These are phyloP conservation scores for Suillus subluteus DNA, from an alignment of 768 basidiomycete genomes.

Conservation along the genomic window DNA sequence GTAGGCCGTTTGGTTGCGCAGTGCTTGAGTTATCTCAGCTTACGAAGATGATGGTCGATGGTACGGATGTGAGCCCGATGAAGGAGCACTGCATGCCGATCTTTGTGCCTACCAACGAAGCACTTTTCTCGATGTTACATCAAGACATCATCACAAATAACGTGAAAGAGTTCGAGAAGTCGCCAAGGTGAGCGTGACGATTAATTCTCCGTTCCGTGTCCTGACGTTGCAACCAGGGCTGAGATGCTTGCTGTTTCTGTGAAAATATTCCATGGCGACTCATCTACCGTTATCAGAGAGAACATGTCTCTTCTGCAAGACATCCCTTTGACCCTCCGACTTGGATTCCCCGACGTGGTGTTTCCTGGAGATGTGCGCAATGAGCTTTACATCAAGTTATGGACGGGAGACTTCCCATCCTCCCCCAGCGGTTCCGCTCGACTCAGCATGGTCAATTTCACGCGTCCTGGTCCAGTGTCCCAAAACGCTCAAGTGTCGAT, in stretches of 20 bases:
- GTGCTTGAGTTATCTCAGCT: conserved; percentile 85
- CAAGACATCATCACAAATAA: conserved; percentile 90
- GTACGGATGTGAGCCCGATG: conserved; percentile 61
- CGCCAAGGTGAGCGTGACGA: conserved; percentile 59
- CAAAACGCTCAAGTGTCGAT: conserved; percentile 82
- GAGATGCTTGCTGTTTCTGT: conserved; percentile 83
- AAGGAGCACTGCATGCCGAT: conserved; percentile 89
- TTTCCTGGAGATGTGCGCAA: conserved; percentile 93
- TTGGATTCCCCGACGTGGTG: conserved; percentile 96
- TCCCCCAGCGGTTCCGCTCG: conserved; percentile 58
- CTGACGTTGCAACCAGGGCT: conserved; percentile 54
- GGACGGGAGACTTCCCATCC: conserved; percentile 86
- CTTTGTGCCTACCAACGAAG: conserved; percentile 80
- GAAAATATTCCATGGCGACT: conserved; percentile 87
- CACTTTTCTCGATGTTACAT: conserved; percentile 89
- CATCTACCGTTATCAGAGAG: conserved; percentile 72
- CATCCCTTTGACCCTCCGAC: conserved; percentile 78
- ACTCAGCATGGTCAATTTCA: conserved; percentile 57
- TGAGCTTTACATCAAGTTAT: conserved; percentile 94
- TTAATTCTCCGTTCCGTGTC: neutral
- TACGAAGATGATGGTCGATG: conserved; percentile 66
- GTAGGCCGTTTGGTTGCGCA: conserved; percentile 96
- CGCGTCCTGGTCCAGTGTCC: conserved; percentile 56
- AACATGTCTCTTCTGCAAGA: conserved; percentile 84
- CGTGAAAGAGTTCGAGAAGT: conserved; percentile 80